These are phyloP conservation scores for Neurospora discreta DNA, from an alignment of 495 filamentous ascomycete species.

Conservation along the genomic window DNA sequence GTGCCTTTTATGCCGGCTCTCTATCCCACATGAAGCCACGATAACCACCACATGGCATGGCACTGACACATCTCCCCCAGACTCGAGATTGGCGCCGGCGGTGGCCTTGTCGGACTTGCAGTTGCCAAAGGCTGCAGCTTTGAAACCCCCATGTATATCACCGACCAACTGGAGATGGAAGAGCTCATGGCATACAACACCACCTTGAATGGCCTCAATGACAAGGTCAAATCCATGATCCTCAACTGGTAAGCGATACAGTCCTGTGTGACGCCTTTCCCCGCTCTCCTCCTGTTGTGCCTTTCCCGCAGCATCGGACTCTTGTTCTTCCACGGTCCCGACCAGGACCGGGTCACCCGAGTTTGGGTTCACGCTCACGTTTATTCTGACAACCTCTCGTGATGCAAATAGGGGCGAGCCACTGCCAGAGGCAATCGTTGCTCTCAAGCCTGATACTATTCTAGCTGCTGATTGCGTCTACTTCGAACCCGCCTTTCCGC, in stretches of 20 bases:
- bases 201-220: conserved; percentile 57
- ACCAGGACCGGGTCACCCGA: not conserved
- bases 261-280: not conserved
- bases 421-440: conserved; percentile 33
- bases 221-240: conserved; percentile 46
- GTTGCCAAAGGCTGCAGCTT: conserved; percentile 48
- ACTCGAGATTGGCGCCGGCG: conserved; percentile 85
- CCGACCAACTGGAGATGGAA: conserved; percentile 79
- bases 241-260: conserved; percentile 57
- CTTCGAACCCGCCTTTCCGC: conserved; percentile 88
- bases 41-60: not conserved
- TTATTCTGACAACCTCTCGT: conserved; percentile 12
- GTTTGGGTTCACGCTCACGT: not conserved
- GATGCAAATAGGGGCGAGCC: conserved; percentile 40
- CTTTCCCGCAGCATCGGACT: not conserved
- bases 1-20: conserved; percentile 24
- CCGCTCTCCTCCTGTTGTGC: not conserved
- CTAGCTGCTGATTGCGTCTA: conserved; percentile 96
- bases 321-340: not conserved
- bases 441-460: conserved; percentile 57
- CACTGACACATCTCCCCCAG: conserved; percentile 32
- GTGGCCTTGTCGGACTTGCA: conserved; percentile 72
- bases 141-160: conserved; percentile 52
- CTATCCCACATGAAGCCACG: not conserved
- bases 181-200: conserved; percentile 77